Base-by-base conservation (phyloP, 208 protist species). In the Trypanosoma theileri region DNA sequence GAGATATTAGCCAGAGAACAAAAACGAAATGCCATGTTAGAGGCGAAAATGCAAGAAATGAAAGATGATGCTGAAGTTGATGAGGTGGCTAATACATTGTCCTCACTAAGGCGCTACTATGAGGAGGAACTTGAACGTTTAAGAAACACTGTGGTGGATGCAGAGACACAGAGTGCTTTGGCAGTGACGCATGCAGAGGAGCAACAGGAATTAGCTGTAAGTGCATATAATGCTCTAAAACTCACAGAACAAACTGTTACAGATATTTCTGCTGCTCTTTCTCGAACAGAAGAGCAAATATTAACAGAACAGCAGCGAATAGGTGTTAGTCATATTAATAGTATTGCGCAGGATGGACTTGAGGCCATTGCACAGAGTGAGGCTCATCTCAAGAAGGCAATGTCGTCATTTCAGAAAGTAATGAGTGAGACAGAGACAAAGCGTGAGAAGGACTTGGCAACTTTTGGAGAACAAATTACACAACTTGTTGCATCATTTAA, bases 51-150 rank as follows among this genome's bases (percentile, higher is more conserved):
- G 8, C 56, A 17, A 22, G 75, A 87, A 65, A 64, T 89, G 52
- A n/a, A 84, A 61, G 73, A 69, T 17, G 86, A 91, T 40, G 79
- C 81, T 0, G 75, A 88, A 13, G 66, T 69, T 35, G 87, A 92
- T 57, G 64, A 86, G 63, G 77, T 96, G 14, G 85, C 81, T 0
- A 46, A 57, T 17, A 85, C 84, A 0, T 56, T 96, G 10, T 54
- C 66, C 31, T 75, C 85, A 24, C 63, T 96, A 13, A 77, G 86
- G 19, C n/a, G 40, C 44, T 69, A 82, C 55, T 92, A 93, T 63
- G 77, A 84, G n/a, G 46, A 63, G 0, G 80, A 72, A 19, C 31
- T 90, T 41, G 59, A 67, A 1, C 62, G 44, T 22, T 35, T 93
- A 21, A 61, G 79, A 55, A 69, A 35, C 12, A 69, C 64, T 24